Base-by-base conservation (phyloP, 1,139 yeast genomes). In the Kodamaea plutei region DNA sequence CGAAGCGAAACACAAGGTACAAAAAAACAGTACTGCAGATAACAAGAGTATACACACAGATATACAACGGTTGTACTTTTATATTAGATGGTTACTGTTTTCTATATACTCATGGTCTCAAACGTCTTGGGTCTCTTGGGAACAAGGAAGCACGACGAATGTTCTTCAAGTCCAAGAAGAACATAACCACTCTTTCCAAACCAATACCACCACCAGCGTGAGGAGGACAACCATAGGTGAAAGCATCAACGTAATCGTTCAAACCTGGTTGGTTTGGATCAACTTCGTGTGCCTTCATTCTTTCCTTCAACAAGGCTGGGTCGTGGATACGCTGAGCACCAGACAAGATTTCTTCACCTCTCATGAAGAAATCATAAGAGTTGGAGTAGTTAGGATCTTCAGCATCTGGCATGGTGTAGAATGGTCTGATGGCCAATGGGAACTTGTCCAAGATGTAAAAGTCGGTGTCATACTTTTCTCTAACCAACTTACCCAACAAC, bases 161-260 rank as follows among this genome's bases (percentile, higher is more conserved):
- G 66, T 91, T 93, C 70, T 88, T 89, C 69, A 91, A 73, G 55
- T 87, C 98, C 58, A 91, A 75, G 79, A 76, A 91, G 76, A 91
- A 91, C 97, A 91, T 91, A 44, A 91, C 88, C 25, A 91, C 98
- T 70, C 99, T 85, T 68, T 91, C 99, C 46, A 91, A 70, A 50
- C 99, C 99, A 58, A 91, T 91, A 64, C 99, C 99, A 67, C 98
- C 99, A 59, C 99, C 99, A 15, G 96, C 99, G 52, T 91, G 99
- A 30, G 99, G 98, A 44, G 96, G 81, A 72, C 96, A 91, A 13
- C 97, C 99, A 56, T 83, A 89, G 28, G 76, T 68, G 69, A 93
- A 91, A 13, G 96, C 94, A 43, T 89, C 89, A 40, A 87, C 82
- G 61, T 93, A 91, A 56, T 93, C 97, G 54, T 73, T 72, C 52